Evolutionary conservation across 1,284 basidiomycete species (phyloP), one percentile per base, ranked within the genome.

Genomic region (Bjerkandera adusta): DNA sequence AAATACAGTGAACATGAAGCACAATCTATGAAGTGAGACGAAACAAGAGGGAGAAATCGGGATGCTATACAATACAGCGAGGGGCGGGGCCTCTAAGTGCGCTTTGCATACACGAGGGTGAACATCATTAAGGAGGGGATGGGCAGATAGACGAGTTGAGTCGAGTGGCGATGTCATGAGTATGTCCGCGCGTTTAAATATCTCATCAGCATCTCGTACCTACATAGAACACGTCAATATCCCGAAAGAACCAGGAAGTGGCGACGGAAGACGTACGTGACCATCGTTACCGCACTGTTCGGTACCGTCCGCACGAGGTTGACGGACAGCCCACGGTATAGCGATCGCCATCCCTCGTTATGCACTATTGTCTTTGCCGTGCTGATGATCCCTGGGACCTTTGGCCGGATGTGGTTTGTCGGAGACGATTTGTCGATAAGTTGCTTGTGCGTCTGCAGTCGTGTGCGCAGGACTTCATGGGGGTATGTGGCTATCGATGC

Each of bases 401-500:
- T 76, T 71, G 49, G 74, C 71, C 5, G 69, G 65, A 50, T 75
- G 71, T 29, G 64, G 38, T 6, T 46, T 32, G 7, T 27, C 50
- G 18, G 45, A 36, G 38, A 32, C 48, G 30, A 52, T 54, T 76
- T 72, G 33, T 73, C 69, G 34, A 85, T 66, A 34, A 81, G 80
- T 48, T 79, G 76, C 46, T 81, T 79, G 57, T 87, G 84, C 4
- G 93, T 92, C 68, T 97, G 94, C 29, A 97, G 69, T 4, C 93
- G 82, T 21, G 94, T 97, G 8, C 94, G 87, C 15, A 97, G 77
- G 34, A 97, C 95, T 68, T 97, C 94, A 66, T 97, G 94, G 0
- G 95, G 95, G 66, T 97, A 97, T 24, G 95, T 97, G 20, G 87
- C 86, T 20, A 97, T 71, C 10, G 92, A 94, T 3, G 94, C 95